Percentiles rank a stretch among this genome's conserved stretches.
Evolutionary conservation across 2,329 filamentous ascomycete genomes (phyloP).

Genomic region (Pestalotiopsis sp.): DNA sequence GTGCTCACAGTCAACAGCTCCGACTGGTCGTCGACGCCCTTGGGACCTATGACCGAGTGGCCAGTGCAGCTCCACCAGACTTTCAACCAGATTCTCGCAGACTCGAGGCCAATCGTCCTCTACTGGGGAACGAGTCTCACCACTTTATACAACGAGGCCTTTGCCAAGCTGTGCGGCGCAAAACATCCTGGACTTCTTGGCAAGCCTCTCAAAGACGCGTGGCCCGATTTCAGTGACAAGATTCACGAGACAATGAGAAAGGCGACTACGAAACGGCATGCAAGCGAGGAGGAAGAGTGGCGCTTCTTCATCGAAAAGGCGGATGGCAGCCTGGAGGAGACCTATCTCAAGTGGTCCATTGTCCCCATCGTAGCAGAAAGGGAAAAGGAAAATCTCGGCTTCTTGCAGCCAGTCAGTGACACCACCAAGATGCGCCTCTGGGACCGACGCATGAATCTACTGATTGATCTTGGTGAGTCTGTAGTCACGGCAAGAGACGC

Average conservation of each 20-base stretch:
- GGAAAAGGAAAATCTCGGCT: slow-evolving; percentile 45
- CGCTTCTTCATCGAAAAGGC: slow-evolving; percentile 47
- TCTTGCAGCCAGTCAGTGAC: slow-evolving; percentile 50
- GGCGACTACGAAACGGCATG: slow-evolving; percentile 33
- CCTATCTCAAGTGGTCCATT: slow-evolving; percentile 51
- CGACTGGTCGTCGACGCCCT: slow-evolving; percentile 49
- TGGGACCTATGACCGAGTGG: slow-evolving; percentile 52
- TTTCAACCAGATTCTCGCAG: slow-evolving; percentile 46
- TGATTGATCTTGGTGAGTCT: slow-evolving; percentile 49
- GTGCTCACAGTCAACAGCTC: slow-evolving; percentile 43
- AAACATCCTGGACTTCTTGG: slow-evolving; percentile 69
- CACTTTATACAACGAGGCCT: slow-evolving; percentile 75
- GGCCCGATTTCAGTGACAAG: slow-evolving; percentile 51
- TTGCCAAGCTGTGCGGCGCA: slow-evolving; percentile 64
- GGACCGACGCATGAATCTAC: slow-evolving; percentile 52
- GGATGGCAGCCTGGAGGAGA: slow-evolving; percentile 47
- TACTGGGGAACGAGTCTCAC: slow-evolving; percentile 67
- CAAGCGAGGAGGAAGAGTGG: slow-evolving; percentile 45
- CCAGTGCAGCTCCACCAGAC: slow-evolving; percentile 48
- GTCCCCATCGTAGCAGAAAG: slow-evolving; percentile 47
- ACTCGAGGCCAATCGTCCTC: slow-evolving; percentile 56
- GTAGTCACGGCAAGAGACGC: slow-evolving; percentile 46
- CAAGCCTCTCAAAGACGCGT: slow-evolving; percentile 59
- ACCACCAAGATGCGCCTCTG: slow-evolving; percentile 50
- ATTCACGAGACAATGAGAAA: slow-evolving; percentile 42